Conservation (phyloP, 1,284 basidiomycete species). For the Microbotryomycetes sp. region DNA sequence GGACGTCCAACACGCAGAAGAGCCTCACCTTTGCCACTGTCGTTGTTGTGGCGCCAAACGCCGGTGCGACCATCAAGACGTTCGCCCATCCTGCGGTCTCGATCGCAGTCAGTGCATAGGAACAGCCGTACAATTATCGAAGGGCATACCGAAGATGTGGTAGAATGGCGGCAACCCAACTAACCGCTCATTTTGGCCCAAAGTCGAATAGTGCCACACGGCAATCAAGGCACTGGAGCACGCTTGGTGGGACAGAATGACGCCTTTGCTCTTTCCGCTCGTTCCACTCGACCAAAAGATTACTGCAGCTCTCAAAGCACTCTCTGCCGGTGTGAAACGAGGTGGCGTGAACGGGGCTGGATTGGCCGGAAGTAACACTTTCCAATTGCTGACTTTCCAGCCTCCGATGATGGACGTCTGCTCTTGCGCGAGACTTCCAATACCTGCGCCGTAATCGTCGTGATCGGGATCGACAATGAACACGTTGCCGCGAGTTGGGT, state of each 20-base stretch:
- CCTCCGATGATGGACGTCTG: neutral
- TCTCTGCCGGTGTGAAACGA: conserved; percentile 21
- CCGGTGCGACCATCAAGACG: conserved; percentile 36
- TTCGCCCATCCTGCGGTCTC: conserved; percentile 34
- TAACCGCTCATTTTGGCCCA: conserved; percentile 35
- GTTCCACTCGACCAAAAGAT: conserved; percentile 42
- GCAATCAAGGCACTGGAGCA: conserved; percentile 36
- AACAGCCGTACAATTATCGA: neutral
- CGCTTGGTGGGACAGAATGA: conserved; percentile 39
- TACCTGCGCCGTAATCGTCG: conserved; percentile 32
- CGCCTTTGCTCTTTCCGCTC: conserved; percentile 42
- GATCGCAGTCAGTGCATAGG: neutral
- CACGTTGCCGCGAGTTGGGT: conserved; percentile 23
- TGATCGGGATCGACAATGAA: conserved; percentile 31
- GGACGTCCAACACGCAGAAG: neutral
- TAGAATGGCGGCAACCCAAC: conserved; percentile 42
- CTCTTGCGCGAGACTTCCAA: neutral
- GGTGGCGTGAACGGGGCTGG: conserved; percentile 14
- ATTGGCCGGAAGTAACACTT: conserved; percentile 22
- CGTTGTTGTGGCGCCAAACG: conserved; percentile 40
- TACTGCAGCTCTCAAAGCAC: conserved; percentile 29
- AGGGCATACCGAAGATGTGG: conserved; percentile 34
- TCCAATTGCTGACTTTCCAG: conserved; percentile 27
- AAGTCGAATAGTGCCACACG: conserved; percentile 34
- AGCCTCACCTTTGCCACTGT: conserved; percentile 34